These are phyloP conservation scores for Chlorella variabilis DNA, from an alignment of 163 green algal species.

Conservation along the genomic window DNA sequence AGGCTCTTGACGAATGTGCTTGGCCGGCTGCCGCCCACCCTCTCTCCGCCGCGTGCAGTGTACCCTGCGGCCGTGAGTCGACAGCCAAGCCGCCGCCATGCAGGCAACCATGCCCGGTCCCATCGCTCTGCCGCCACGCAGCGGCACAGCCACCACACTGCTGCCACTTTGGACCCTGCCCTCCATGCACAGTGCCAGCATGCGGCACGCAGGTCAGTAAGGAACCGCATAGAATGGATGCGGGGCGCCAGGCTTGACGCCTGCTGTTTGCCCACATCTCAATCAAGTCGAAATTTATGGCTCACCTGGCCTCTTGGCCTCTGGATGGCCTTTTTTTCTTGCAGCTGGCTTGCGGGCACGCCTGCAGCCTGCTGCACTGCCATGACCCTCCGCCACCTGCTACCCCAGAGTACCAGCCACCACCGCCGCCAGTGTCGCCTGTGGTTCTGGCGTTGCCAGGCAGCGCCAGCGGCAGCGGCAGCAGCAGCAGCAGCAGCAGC, in stretches of 20 bases:
- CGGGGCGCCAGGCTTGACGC: too few relatives aligned
- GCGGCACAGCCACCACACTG: constrained; percentile 48
- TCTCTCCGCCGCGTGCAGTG: background rate
- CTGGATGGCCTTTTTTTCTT: too few relatives aligned
- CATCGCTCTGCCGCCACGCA: constrained; percentile 70
- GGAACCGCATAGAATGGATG: too few relatives aligned
- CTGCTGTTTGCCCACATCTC: too few relatives aligned
- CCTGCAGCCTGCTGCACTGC: constrained; percentile 62
- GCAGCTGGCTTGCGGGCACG: constrained; percentile 69
- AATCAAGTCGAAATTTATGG: too few relatives aligned
- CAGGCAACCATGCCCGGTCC: constrained; percentile 65
- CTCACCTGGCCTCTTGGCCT: too few relatives aligned
- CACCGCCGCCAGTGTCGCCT: constrained; percentile 45
- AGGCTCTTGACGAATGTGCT: too few relatives aligned
- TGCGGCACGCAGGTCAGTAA: constrained; percentile 12
- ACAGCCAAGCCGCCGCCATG: constrained; percentile 69
- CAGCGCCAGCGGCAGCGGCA: constrained; percentile 36
- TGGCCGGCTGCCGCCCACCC: background rate
- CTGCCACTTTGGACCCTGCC: constrained; percentile 87
- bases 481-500: constrained; percentile 29
- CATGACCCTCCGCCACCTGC: constrained; percentile 69
- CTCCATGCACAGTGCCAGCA: constrained; percentile 53
- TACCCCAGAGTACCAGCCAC: constrained; percentile 54
- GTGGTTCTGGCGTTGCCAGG: background rate
- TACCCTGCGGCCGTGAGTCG: constrained; percentile 82